Evolutionary conservation across 768 basidiomycete species (phyloP), one percentile per base, ranked within the genome.

Genomic region (Polyporus arcularius): DNA sequence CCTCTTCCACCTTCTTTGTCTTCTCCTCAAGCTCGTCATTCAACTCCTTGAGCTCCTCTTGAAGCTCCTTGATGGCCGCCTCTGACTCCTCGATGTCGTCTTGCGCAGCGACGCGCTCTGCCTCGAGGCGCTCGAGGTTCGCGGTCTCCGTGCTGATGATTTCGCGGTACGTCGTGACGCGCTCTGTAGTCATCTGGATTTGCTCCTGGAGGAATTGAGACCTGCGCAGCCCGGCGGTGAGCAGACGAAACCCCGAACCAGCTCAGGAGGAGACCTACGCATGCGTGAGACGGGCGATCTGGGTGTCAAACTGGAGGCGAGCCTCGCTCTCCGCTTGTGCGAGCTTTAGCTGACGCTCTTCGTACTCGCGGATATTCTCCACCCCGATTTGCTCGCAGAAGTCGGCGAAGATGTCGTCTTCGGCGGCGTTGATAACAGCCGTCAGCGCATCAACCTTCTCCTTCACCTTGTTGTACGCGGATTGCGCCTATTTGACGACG

Each of bases 321-420:
- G 90, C 91, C 66, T 91, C 92, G 68, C 85, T 91, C 72, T 94
- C 94, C 67, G 92, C 91, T 73, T 94, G 89, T 0, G 92, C 93
- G 26, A 92, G 84, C 72, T 89, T 91, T 32, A 98, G 78, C 69
- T 96, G 94, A 21, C 90, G 85, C 70, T 94, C 90, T 74, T 98
- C 96, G 71, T 96, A 99, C 66, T 96, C 93, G 30, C 96, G 85
- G 63, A 99, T 94, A 73, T 87, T 87, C 15, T 76, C 72, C 7
- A 97, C 88, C 10, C 85, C 82, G 65, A 98, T 94, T 65, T 85
- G 82, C 40, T 74, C 71, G 70, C 96, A 98, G 76, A 99, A 98
- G 3, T 75, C 72, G 1, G 73, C 77, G 69, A 96, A 98, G 12
- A 96, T 76, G 3, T 77, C 77, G 68, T 94, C 92, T 70, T 98